These are phyloP conservation scores for Umbelopsis ramanniana DNA, from an alignment of 192 early-diverging fungal genomes.

Conservation along the genomic window DNA sequence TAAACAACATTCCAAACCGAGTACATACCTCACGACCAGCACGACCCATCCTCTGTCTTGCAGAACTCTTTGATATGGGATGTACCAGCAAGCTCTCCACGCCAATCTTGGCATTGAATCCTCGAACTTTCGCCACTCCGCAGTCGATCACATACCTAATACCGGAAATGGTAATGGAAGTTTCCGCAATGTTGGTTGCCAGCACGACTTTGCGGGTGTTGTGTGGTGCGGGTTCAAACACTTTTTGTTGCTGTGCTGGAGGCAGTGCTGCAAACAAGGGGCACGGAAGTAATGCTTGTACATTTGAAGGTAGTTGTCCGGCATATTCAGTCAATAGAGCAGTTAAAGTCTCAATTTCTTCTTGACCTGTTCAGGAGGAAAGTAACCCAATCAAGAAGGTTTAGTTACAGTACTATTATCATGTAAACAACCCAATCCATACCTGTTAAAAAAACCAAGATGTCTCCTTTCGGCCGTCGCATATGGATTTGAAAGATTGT, in stretches of 20 bases:
- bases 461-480: slow-evolving; percentile 85
- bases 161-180: slow-evolving; percentile 94
- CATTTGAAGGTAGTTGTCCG: slow-evolving; percentile 58
- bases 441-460: slow-evolving; percentile 92
- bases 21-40: slow-evolving; percentile 88
- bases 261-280: slow-evolving; percentile 95
- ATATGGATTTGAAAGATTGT: slow-evolving; percentile 90
- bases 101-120: slow-evolving; percentile 86
- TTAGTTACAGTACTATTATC: neutral
- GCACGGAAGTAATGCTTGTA: slow-evolving; percentile 70
- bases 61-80: slow-evolving; percentile 91
- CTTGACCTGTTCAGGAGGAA: slow-evolving; percentile 59
- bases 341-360: slow-evolving; percentile 93
- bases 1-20: neutral
- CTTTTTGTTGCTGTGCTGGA: slow-evolving; percentile 82
- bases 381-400: neutral
- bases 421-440: neutral
- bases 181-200: slow-evolving; percentile 98
- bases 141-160: slow-evolving; percentile 95
- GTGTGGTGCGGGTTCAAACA: slow-evolving; percentile 88
- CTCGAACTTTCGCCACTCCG: slow-evolving; percentile 91
- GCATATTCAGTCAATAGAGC: slow-evolving; percentile 79
- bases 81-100: slow-evolving; percentile 84
- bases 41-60: slow-evolving; percentile 88
- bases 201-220: slow-evolving; percentile 91